Conservation (phyloP, 2,329 filamentous ascomycete genomes). For the Ophiostoma ips region DNA sequence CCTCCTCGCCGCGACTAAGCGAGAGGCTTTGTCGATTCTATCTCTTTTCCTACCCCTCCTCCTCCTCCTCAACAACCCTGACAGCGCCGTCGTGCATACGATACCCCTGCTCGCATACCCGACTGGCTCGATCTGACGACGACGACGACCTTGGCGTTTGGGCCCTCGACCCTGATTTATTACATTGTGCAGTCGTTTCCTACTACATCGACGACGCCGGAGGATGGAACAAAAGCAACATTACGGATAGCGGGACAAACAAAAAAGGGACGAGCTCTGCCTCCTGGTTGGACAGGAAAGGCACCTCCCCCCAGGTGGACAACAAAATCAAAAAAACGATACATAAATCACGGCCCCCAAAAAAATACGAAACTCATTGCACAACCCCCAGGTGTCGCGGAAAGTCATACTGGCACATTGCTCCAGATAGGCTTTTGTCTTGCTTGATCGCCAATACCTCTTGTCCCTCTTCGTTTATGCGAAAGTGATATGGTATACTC, state of each 20-base stretch:
- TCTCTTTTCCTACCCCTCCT: neutral
- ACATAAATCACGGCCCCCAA: neutral
- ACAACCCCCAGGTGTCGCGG: slow-evolving; percentile 72
- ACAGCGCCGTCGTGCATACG: neutral
- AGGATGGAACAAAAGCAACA: neutral
- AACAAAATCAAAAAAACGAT: neutral
- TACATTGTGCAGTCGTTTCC: slow-evolving; percentile 4
- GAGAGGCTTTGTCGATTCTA: neutral
- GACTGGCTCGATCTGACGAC: neutral
- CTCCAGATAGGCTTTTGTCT: slow-evolving; percentile 43
- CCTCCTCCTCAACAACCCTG: slow-evolving; percentile 1
- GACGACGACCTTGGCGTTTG: neutral
- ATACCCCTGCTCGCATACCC: neutral
- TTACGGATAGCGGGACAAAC: neutral
- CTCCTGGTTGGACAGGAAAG: neutral
- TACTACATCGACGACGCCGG: neutral
- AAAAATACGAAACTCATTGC: slow-evolving; percentile 24
- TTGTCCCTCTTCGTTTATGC: slow-evolving; percentile 20
- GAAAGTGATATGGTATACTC: slow-evolving; percentile 14
- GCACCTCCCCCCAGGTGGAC: neutral
- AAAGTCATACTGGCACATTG: slow-evolving; percentile 40
- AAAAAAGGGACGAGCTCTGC: slow-evolving; percentile 1
- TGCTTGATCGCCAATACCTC: slow-evolving; percentile 74
- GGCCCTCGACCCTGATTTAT: slow-evolving; percentile 1
- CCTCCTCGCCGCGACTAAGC: slow-evolving; percentile 31